A percentile compares a stretch with the other conserved stretches of the same genome.
phyloP scores from a whole-genome alignment of 2,329 filamentous ascomycete genomes.

The Aspergillus ibericus region DNA sequence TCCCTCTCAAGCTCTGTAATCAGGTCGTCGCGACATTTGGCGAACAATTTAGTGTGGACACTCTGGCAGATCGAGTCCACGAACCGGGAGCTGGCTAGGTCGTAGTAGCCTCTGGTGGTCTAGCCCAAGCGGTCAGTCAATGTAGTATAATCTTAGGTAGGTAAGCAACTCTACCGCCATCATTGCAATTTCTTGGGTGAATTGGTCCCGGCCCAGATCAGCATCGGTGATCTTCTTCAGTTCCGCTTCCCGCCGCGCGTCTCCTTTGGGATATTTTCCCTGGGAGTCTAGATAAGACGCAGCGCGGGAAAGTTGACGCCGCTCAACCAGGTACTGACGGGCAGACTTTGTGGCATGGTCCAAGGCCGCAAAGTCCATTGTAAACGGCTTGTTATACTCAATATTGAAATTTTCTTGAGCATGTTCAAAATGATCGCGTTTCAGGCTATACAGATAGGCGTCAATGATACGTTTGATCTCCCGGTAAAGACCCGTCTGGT shows the following conservation, averaged over 20 bases:
- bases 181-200: constrained; percentile 40
- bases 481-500: constrained; percentile 36
- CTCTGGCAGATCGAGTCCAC: constrained; percentile 41
- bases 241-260: constrained; percentile 21
- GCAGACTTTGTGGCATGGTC: constrained; percentile 21
- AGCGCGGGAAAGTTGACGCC: constrained; percentile 23
- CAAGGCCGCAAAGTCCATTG: constrained; percentile 42
- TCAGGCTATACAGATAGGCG: constrained; percentile 48
- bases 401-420: constrained; percentile 54
- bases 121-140: constrained; percentile 21
- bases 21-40: constrained; percentile 35
- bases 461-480: constrained; percentile 45
- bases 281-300: constrained; percentile 14
- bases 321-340: constrained; percentile 9
- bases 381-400: constrained; percentile 59
- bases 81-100: constrained; percentile 41
- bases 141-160: background rate
- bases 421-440: constrained; percentile 41
- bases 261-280: constrained; percentile 18
- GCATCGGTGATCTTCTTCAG: constrained; percentile 26
- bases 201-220: constrained; percentile 36
- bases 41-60: constrained; percentile 37
- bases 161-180: constrained; percentile 39
- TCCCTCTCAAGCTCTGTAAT: constrained; percentile 30
- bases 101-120: constrained; percentile 41